Conservation (phyloP, 768 basidiomycete species). For the Chiua virens region DNA sequence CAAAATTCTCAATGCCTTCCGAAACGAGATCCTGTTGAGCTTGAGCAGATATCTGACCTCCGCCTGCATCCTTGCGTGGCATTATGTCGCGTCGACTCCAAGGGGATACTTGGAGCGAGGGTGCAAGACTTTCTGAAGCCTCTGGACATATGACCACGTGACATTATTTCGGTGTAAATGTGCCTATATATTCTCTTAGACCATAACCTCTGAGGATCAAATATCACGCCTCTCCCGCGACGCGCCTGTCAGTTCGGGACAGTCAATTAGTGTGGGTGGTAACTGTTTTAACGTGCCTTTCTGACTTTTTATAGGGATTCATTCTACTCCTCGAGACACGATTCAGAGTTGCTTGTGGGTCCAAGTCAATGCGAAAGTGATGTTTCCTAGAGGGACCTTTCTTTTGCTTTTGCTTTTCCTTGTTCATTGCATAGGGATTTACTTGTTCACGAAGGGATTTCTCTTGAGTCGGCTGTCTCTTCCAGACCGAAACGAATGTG, state of each 20-base stretch:
- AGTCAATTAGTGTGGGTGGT: not conserved
- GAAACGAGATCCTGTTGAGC: constrained; percentile 79
- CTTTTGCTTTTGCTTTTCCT: constrained; percentile 60
- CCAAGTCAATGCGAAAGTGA: constrained; percentile 13
- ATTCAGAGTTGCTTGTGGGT: not conserved
- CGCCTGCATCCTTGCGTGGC: constrained; percentile 67
- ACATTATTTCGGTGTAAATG: not conserved
- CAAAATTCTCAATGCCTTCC: constrained; percentile 86
- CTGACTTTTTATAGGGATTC: not conserved
- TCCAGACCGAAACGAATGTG: constrained; percentile 43
- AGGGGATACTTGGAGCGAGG: not conserved
- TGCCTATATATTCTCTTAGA: no score
- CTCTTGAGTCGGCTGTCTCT: constrained; percentile 67
- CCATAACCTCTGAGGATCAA: no score
- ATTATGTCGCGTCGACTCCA: constrained; percentile 35
- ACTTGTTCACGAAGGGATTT: constrained; percentile 91
- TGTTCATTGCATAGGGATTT: constrained; percentile 76
- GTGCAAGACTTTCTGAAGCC: no score
- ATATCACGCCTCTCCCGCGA: no score
- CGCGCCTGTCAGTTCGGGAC: not conserved
- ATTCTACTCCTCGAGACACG: not conserved
- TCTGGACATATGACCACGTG: constrained; percentile 6
- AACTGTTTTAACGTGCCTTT: not conserved
- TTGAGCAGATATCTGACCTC: constrained; percentile 62
- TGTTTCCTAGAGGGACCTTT: constrained; percentile 15